Percentiles rank a stretch among this genome's conserved stretches.
These are phyloP conservation scores for Sanguinoderma infundibulare DNA, from an alignment of 1,284 basidiomycete species.

Conservation along the genomic window DNA sequence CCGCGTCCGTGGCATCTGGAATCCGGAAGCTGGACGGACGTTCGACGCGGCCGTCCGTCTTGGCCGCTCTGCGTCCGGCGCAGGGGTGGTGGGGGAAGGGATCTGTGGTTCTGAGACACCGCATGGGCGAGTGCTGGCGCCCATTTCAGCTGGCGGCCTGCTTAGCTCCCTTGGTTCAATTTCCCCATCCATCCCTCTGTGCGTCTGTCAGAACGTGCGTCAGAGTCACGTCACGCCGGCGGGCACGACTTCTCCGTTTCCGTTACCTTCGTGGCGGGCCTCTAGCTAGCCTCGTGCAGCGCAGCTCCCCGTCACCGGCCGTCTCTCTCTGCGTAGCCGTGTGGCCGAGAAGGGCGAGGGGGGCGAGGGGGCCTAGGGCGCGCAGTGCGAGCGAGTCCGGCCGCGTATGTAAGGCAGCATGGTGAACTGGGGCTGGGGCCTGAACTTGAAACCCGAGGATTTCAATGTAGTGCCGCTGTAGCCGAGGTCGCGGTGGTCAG, in stretches of 20 bases:
- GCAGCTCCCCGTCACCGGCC: neutral
- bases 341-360: neutral
- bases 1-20: neutral
- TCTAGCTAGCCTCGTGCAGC: constrained; percentile 7
- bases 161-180: neutral
- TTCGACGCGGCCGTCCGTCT: neutral
- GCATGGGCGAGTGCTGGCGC: neutral
- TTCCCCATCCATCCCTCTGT: too few relatives aligned
- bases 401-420: neutral
- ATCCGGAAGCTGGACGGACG: neutral
- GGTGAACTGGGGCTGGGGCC: neutral
- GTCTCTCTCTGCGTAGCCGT: too few relatives aligned
- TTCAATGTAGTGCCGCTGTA: too few relatives aligned
- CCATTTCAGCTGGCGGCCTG: neutral
- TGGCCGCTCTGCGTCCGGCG: neutral
- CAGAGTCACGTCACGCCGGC: neutral
- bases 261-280: neutral
- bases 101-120: too few relatives aligned
- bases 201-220: neutral
- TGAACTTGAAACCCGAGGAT: too few relatives aligned
- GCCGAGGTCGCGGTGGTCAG: too few relatives aligned
- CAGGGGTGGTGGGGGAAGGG: neutral
- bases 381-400: neutral
- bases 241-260: neutral
- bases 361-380: neutral